Conservation (phyloP, 352 stramenopile species). For the Halophytophthora batemanensis region DNA sequence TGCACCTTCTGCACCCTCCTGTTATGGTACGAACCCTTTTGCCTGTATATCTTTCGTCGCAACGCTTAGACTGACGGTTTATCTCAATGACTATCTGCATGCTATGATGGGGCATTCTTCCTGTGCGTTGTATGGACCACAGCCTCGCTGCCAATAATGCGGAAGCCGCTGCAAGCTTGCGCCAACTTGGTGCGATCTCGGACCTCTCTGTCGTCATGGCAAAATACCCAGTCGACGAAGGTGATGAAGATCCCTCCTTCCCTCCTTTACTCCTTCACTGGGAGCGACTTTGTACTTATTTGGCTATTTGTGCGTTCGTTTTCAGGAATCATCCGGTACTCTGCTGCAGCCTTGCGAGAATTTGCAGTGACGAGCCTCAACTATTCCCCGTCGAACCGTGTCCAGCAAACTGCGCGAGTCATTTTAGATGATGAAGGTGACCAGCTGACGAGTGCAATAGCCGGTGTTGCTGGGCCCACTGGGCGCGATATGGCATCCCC, state of each 20-base stretch:
- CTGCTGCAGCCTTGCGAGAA: slow-evolving; percentile 42
- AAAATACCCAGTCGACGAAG: slow-evolving; percentile 69
- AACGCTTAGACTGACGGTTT: neutral
- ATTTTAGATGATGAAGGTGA: slow-evolving; percentile 57
- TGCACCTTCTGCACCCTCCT: slow-evolving; percentile 61
- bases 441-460: neutral
- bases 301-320: neutral
- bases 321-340: slow-evolving; percentile 66
- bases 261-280: neutral
- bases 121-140: neutral
- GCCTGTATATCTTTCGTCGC: neutral
- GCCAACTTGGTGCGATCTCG: slow-evolving; percentile 49
- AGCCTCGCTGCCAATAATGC: slow-evolving; percentile 54
- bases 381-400: slow-evolving; percentile 54
- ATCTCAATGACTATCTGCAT: too few relatives aligned
- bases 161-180: slow-evolving; percentile 35
- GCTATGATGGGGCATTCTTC: neutral
- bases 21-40: slow-evolving; percentile 40
- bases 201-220: slow-evolving; percentile 72
- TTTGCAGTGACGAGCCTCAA: slow-evolving; percentile 60
- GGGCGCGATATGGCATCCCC: slow-evolving; percentile 11
- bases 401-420: slow-evolving; percentile 58
- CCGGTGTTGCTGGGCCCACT: slow-evolving; percentile 5
- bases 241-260: slow-evolving; percentile 11
- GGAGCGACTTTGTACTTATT: neutral